Percentiles rank a stretch among this genome's conserved stretches.
These are phyloP conservation scores for Brassica juncea DNA, from an alignment of 345 rosid genomes.

Conservation along the genomic window DNA sequence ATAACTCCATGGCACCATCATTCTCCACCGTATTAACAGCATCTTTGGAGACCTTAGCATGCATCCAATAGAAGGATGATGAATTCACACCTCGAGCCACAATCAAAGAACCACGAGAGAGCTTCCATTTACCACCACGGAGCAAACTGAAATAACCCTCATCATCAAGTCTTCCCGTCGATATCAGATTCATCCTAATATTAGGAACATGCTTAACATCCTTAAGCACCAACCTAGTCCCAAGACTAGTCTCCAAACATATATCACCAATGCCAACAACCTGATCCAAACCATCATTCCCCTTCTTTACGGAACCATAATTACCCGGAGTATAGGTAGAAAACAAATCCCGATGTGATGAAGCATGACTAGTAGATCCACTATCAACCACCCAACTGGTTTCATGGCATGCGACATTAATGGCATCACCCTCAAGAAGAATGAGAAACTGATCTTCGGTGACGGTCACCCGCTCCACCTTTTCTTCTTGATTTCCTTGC, in stretches of 20 bases:
- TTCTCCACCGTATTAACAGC: too few relatives aligned
- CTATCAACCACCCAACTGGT: neutral
- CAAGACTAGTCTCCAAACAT: constrained; percentile 16
- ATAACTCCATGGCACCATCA: too few relatives aligned
- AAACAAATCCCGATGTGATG: neutral
- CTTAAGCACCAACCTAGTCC: neutral
- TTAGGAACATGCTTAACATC: neutral
- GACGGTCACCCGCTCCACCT: too few relatives aligned
- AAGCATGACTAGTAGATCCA: neutral
- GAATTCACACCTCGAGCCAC: too few relatives aligned
- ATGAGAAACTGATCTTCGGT: neutral
- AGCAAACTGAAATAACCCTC: neutral
- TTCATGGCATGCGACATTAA: neutral
- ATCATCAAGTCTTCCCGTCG: neutral
- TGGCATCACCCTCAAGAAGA: neutral
- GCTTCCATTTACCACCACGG: neutral
- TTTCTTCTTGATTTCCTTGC: too few relatives aligned
- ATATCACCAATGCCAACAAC: constrained; percentile 15
- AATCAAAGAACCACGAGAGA: too few relatives aligned
- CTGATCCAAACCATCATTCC: neutral
- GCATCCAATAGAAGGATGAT: neutral
- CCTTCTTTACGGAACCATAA: neutral
- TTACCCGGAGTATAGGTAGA: too few relatives aligned
- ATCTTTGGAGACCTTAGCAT: too few relatives aligned
- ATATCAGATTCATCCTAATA: neutral